A percentile compares a stretch with the other conserved stretches of the same genome.
Evolutionary conservation across 495 filamentous ascomycete species (phyloP).

Genomic region (Friedmanniomyces simplex): DNA sequence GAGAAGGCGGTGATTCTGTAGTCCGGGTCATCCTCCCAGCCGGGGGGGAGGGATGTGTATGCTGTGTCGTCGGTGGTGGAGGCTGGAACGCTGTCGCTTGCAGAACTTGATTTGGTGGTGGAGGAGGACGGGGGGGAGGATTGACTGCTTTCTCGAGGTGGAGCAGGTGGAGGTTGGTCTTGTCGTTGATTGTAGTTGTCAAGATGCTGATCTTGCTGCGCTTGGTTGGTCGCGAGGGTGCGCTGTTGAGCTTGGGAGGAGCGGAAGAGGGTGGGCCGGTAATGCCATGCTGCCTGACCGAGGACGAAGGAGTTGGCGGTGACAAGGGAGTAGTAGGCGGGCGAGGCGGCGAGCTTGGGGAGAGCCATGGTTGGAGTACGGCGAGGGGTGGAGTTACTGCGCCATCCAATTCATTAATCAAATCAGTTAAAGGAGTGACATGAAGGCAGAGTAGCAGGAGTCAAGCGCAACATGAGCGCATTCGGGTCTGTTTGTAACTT

Average conservation of each 20-base stretch:
- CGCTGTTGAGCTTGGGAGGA: neutral
- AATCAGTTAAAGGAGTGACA: neutral
- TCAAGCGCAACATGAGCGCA: too few relatives aligned
- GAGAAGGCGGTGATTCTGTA: conserved; percentile 60
- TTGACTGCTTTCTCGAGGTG: neutral
- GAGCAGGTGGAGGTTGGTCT: neutral
- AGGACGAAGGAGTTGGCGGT: conserved; percentile 24
- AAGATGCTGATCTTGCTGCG: neutral
- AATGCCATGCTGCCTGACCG: conserved; percentile 24
- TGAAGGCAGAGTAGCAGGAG: too few relatives aligned
- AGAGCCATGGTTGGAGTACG: neutral
- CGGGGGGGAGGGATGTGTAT: conserved; percentile 32
- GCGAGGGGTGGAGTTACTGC: neutral
- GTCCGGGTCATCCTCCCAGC: conserved; percentile 77
- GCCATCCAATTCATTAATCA: neutral
- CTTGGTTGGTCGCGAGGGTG: neutral
- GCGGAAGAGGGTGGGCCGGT: conserved; percentile 13
- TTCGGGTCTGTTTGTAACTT: neutral
- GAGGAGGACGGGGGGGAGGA: too few relatives aligned
- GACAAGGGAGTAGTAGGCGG: conserved; percentile 21
- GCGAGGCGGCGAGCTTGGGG: conserved; percentile 7
- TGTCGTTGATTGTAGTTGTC: neutral
- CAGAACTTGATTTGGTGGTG: neutral
- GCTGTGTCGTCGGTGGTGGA: conserved; percentile 4
- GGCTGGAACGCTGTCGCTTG: neutral